phyloP scores from a whole-genome alignment of 2,329 filamentous ascomycete genomes.

The Penicillium sp. region DNA sequence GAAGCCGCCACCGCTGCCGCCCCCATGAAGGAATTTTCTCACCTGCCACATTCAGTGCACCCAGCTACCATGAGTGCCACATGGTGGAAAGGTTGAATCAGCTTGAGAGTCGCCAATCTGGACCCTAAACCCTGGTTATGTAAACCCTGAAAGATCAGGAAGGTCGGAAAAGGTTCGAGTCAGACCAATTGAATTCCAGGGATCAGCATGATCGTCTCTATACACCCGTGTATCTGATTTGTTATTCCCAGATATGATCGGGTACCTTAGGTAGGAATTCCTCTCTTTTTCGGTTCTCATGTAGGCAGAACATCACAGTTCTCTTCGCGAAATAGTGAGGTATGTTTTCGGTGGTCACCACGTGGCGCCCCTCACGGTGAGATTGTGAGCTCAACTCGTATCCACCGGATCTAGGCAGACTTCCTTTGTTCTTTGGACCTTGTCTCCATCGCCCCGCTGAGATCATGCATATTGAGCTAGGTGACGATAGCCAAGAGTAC shows the following conservation, averaged over 20 bases:
- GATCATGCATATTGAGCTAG: not conserved
- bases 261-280: no score
- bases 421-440: no score
- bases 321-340: not conserved
- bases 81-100: no score
- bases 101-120: not conserved
- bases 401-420: not conserved
- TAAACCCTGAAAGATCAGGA: not conserved
- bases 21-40: not conserved
- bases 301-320: no score
- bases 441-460: not conserved
- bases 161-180: not conserved
- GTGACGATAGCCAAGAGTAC: no score
- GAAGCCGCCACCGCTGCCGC: not conserved
- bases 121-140: not conserved
- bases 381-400: not conserved
- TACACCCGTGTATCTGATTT: no score
- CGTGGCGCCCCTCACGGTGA: not conserved
- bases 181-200: not conserved
- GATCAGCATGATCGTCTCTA: slow-evolving; percentile 1
- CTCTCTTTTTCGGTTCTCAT: no score
- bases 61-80: no score
- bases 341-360: not conserved
- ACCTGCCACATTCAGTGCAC: not conserved
- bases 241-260: not conserved